Base-by-base conservation (phyloP, 179 eudicot species). In the Camellia oleifera region DNA sequence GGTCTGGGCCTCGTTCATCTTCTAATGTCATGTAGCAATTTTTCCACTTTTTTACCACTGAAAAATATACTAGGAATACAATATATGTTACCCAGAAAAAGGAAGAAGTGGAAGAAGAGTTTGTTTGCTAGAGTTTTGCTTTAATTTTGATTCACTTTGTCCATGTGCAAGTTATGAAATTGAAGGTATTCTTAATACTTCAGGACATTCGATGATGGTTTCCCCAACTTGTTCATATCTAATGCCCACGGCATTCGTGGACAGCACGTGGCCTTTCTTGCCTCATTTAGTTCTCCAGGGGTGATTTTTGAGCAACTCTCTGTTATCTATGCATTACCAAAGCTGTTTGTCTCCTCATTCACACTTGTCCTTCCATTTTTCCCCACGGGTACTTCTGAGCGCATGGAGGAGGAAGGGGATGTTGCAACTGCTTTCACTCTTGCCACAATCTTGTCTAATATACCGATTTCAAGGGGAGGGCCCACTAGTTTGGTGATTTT, bases 321-420 rank as follows among this genome's bases (percentile, higher is more conserved):
- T 52, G 90, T 92, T 46, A 96, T 94, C 68, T 96, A 94, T 87
- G 97, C 97, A 60, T 80, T 96, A 78, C 99, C 99, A 44, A 96
- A 91, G 91, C 88, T 94, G 78, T 96, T 96, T 82, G 92, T 92
- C 50, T 90, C 98, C 69, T 96, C 99, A 12, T 96, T 96, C 85
- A 94, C 97, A 10, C 93, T 96, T 17, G 98, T 96, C 72, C 97
- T 96, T 79, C 99, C 99, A 7, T 96, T 96, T 86, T 96, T 96
- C 85, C 99, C 99, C 45, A 96, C 99, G 48, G 99, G 99, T 44
- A 94, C 99, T n/a, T 94, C 90, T 72, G 99, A 96, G 88, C 92
- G 99, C 32, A 96, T 96, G 96, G 99, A 96, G 85, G 99, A 94
- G 76, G 99, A 96, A 88, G 99, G 99, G 77, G 99, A 96, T 83